Conservation (phyloP, 495 filamentous ascomycete species). For the Podospora conica region DNA sequence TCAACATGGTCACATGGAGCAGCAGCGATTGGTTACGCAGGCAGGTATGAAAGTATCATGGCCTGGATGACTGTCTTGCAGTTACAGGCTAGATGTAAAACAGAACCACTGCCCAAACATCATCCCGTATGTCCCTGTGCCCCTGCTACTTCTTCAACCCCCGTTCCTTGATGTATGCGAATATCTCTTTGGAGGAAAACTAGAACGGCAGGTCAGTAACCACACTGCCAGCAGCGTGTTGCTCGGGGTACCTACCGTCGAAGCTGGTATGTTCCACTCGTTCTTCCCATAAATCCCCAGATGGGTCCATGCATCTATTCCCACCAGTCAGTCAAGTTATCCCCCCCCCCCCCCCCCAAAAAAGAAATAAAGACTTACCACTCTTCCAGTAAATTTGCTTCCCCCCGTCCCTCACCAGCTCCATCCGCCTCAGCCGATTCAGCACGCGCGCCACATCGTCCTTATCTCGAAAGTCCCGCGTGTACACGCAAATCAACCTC, state of each 20-base stretch:
- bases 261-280: slow-evolving; percentile 60
- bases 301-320: slow-evolving; percentile 64
- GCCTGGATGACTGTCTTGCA: not conserved
- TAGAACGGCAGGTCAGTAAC: slow-evolving; percentile 8
- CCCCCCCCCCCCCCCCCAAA: not conserved
- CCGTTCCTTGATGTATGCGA: slow-evolving; percentile 19
- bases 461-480: slow-evolving; percentile 60
- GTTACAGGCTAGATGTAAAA: not conserved
- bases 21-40: not conserved
- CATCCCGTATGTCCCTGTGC: too few relatives aligned
- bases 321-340: slow-evolving; percentile 5
- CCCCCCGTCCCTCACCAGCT: slow-evolving; percentile 44
- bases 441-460: slow-evolving; percentile 64
- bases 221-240: not conserved
- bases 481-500: slow-evolving; percentile 70
- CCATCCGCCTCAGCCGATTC: slow-evolving; percentile 50
- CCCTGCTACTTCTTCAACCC: too few relatives aligned
- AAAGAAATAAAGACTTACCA: slow-evolving; percentile 32
- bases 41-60: not conserved
- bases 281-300: slow-evolving; percentile 62
- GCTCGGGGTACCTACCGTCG: slow-evolving; percentile 25
- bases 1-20: not conserved
- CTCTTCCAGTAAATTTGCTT: slow-evolving; percentile 70
- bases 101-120: too few relatives aligned
- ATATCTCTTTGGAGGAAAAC: slow-evolving; percentile 40